These are phyloP conservation scores for Syzygium jambos DNA, from an alignment of 345 rosid genomes.

Conservation along the genomic window DNA sequence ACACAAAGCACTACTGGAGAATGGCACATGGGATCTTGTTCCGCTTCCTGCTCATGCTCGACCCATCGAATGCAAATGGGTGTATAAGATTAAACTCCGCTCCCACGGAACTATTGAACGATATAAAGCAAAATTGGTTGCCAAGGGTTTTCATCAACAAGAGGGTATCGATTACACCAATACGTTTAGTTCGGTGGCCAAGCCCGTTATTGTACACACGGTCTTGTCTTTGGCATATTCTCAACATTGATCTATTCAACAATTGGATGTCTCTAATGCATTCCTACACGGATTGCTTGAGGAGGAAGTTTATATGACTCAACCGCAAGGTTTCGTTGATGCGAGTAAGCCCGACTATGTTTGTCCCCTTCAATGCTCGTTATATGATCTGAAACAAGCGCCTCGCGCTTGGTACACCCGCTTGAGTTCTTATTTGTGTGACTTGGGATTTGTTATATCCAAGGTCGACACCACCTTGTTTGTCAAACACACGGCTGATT, in stretches of 20 bases:
- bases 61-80: background rate
- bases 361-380: accelerated
- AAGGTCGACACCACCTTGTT: background rate
- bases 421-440: background rate
- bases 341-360: background rate
- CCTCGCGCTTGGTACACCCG: background rate
- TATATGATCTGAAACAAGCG: background rate
- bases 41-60: background rate
- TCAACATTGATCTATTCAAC: background rate
- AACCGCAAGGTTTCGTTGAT: background rate
- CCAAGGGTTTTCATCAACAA: background rate
- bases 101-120: background rate
- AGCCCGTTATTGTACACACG: background rate
- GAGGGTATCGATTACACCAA: background rate
- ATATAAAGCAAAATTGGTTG: background rate
- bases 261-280: background rate
- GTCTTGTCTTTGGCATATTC: background rate
- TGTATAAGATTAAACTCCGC: background rate
- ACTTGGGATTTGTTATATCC: background rate
- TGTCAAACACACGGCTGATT: background rate
- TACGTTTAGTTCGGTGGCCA: background rate
- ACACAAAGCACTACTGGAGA: background rate
- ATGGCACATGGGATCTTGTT: background rate
- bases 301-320: constrained; percentile 2
- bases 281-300: background rate